Evolutionary conservation across 805 yeast genomes (phyloP).

Genomic region (Starmerella floricola): DNA sequence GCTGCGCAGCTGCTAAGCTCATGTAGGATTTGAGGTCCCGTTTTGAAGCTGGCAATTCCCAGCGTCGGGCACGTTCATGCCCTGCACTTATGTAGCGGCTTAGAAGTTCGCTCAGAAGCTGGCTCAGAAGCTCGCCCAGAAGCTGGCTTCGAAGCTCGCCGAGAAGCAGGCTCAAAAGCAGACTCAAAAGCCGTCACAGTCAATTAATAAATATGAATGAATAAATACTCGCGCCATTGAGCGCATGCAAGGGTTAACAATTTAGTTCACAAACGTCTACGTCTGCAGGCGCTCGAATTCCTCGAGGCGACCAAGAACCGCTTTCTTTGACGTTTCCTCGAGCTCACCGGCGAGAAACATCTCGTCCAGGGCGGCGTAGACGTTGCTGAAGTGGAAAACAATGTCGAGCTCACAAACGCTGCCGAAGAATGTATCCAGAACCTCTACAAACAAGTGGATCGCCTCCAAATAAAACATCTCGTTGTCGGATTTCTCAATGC

Average conservation of each 20-base stretch:
- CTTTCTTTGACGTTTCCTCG: slow-evolving; percentile 67
- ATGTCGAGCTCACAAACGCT: slow-evolving; percentile 89
- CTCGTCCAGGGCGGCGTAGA: slow-evolving; percentile 74
- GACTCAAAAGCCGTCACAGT: too few species aligned
- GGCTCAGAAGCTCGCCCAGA: too few species aligned
- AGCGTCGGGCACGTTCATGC: too few species aligned
- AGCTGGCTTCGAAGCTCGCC: too few species aligned
- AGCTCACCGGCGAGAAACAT: slow-evolving; percentile 83
- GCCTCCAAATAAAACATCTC: slow-evolving; percentile 74
- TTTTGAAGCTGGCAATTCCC: too few species aligned
- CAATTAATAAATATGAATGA: too few species aligned
- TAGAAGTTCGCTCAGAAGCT: too few species aligned
- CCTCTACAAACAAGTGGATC: slow-evolving; percentile 79
- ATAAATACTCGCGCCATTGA: background rate
- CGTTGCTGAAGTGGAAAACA: slow-evolving; percentile 80
- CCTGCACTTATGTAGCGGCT: too few species aligned
- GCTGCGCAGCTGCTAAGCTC: too few species aligned
- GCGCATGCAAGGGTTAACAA: too few species aligned
- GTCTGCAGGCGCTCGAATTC: slow-evolving; percentile 48
- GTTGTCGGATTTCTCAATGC: slow-evolving; percentile 67
- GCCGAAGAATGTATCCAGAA: slow-evolving; percentile 72
- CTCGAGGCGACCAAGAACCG: slow-evolving; percentile 51
- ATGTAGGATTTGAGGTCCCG: too few species aligned
- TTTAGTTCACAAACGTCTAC: background rate
- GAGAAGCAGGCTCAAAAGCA: too few species aligned